Base-by-base conservation (phyloP, 441 rosid genomes). In the Pelargonium myrrhifolium region DNA sequence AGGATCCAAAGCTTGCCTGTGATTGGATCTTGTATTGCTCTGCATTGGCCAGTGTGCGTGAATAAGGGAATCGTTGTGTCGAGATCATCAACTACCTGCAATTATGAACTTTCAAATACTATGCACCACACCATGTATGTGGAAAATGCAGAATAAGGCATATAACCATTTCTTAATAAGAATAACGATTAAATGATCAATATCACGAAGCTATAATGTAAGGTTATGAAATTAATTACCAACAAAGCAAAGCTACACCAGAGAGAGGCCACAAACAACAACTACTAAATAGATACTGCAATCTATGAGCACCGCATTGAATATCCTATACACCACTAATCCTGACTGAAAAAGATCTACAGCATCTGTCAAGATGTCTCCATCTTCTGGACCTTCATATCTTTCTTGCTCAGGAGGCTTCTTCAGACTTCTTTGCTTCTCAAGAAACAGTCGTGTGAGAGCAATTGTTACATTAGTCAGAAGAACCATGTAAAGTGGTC, bases 311-410 rank as follows among this genome's bases (percentile, higher is more conserved):
- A 90, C 59, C 40, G 79, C 95, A 12, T 89, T 80, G 14, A 81
- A 43, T 9, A 81, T 78, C 74, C 84, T 91, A 76, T 90, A 87
- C 35, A 71, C 68, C 9, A 82, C 85, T 80, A 89, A 73, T 45
- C 97, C 90, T 81, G 90, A 83, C 75, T 93, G 97, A 78, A 91
- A 49, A 37, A 90, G 71, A 77, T 77, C 83, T 65, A 88, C 80
- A 0, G 90, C 97, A 64, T 74, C 94, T 11, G 56, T 74, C 91
- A 83, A 80, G 55, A 77, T 83, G 45, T 80, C 70, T 40, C 72
- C 80, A 56, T 74, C 84, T 17, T 69, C 83, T 35, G 62, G 70
- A 15, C 47, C 2, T 51, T 15, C 68, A 40, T 24, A 51, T 65
- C 56, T 75, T 45, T 73, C 85, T 24, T 74, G 82, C 51, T 72